Percentiles rank a stretch among this genome's conserved stretches.
phyloP scores from a whole-genome alignment of 352 stramenopile species.

The Globisporangium nagaii region DNA sequence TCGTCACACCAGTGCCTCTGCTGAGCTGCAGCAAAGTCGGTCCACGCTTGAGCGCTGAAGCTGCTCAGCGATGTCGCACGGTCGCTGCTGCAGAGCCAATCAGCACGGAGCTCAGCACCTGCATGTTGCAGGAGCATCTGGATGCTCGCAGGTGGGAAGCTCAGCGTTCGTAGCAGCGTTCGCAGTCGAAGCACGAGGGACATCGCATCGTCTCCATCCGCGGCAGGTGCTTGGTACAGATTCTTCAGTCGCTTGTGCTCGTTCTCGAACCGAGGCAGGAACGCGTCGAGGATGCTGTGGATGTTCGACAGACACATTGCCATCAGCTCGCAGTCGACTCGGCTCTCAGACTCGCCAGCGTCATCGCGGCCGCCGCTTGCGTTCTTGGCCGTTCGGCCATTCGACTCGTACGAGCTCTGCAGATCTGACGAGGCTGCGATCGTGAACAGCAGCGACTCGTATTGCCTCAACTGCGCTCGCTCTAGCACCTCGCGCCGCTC shows the following conservation, averaged over 20 bases:
- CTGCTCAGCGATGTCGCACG: constrained; percentile 13
- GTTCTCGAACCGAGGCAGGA: constrained; percentile 23
- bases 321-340: constrained; percentile 38
- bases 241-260: constrained; percentile 8
- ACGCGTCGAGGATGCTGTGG: constrained; percentile 48
- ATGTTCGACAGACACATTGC: constrained; percentile 56
- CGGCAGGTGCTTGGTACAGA: constrained; percentile 4
- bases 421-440: constrained; percentile 9
- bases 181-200: constrained; percentile 11
- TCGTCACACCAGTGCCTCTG: background rate
- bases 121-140: constrained; percentile 22
- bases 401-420: constrained; percentile 4
- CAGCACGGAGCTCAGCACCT: constrained; percentile 10
- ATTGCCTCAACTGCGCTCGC: background rate
- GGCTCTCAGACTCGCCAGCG: background rate
- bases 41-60: constrained; percentile 38
- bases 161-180: constrained; percentile 31
- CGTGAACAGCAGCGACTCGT: constrained; percentile 8
- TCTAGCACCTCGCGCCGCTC: background rate
- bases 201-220: background rate
- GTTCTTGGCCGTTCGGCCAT: background rate
- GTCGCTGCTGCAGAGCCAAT: constrained; percentile 22
- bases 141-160: constrained; percentile 34
- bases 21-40: constrained; percentile 9
- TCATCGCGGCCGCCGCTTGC: background rate